phyloP scores from a whole-genome alignment of 2,329 filamentous ascomycete species.

The Aplosporella prunicola region DNA sequence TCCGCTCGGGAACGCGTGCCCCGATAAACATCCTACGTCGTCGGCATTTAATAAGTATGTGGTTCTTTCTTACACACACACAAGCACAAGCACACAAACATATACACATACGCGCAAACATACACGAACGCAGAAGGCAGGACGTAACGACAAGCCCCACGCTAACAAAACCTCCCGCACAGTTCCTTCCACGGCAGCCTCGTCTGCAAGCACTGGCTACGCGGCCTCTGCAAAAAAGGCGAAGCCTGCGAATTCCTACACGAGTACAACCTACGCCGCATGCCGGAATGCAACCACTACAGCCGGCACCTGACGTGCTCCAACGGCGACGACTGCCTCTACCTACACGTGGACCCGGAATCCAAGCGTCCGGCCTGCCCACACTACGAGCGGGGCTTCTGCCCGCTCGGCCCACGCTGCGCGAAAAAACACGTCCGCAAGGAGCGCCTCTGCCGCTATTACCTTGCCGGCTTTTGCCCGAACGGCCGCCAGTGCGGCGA shows the following conservation, averaged over 20 bases:
- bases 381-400: slow-evolving; percentile 94
- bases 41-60: slow-evolving; percentile 56
- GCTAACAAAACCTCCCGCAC: slow-evolving; percentile 17
- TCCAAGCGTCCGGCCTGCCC: slow-evolving; percentile 52
- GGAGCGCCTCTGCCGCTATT: slow-evolving; percentile 65
- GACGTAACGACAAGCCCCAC: slow-evolving; percentile 13
- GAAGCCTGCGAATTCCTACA: slow-evolving; percentile 95
- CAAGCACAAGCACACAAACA: slow-evolving; percentile 18
- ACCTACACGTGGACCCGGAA: slow-evolving; percentile 79
- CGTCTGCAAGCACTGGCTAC: slow-evolving; percentile 98
- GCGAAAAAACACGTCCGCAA: slow-evolving; percentile 81
- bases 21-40: slow-evolving; percentile 64
- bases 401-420: slow-evolving; percentile 78
- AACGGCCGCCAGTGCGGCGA: slow-evolving; percentile 67
- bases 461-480: slow-evolving; percentile 90
- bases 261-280: slow-evolving; percentile 95
- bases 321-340: slow-evolving; percentile 93
- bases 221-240: slow-evolving; percentile 95
- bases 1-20: slow-evolving; percentile 71
- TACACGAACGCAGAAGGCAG: too few species aligned
- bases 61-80: slow-evolving; percentile 31
- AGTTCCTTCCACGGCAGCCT: slow-evolving; percentile 40
- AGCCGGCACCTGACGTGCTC: slow-evolving; percentile 88
- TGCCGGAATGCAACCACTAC: slow-evolving; percentile 98
- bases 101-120: too few species aligned